Conservation (phyloP, 495 filamentous ascomycete species). For the Melanomma pulvis-pyrius region DNA sequence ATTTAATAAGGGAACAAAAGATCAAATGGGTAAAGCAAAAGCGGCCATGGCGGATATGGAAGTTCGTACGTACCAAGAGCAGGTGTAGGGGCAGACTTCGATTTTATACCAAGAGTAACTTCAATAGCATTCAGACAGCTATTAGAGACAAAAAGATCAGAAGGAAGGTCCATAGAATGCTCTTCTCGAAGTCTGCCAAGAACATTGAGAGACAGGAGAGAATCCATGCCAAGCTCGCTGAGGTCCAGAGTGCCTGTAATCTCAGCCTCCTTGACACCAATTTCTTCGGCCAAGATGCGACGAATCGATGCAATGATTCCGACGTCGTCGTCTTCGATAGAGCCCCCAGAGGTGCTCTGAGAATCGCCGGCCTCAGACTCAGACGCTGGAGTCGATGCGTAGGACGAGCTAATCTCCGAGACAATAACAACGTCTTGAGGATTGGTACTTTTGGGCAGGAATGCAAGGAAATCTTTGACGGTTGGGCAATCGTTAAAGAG, state of each 20-base stretch:
- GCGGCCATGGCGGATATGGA: neutral
- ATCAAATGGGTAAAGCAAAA: neutral
- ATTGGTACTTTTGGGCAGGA: slow-evolving; percentile 3
- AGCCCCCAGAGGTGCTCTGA: slow-evolving; percentile 20
- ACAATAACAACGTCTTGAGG: slow-evolving; percentile 13
- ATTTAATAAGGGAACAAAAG: neutral
- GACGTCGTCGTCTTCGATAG: slow-evolving; percentile 20
- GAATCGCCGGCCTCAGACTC: slow-evolving; percentile 20
- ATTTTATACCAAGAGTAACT: slow-evolving; percentile 45
- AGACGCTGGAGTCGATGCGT: slow-evolving; percentile 26
- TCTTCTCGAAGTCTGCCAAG: slow-evolving; percentile 45
- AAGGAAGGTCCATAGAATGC: slow-evolving; percentile 44
- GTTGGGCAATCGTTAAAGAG: slow-evolving; percentile 61
- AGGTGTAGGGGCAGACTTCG: slow-evolving; percentile 5
- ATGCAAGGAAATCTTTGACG: slow-evolving; percentile 45
- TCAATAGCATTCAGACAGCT: slow-evolving; percentile 47
- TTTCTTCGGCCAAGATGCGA: slow-evolving; percentile 26
- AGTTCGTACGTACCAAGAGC: neutral
- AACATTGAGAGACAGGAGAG: slow-evolving; percentile 54
- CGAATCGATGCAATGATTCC: slow-evolving; percentile 19
- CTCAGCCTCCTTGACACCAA: slow-evolving; percentile 30
- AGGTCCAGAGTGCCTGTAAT: slow-evolving; percentile 24
- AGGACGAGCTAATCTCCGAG: slow-evolving; percentile 29
- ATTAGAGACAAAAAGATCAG: slow-evolving; percentile 46
- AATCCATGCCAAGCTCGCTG: slow-evolving; percentile 54